phyloP scores from a whole-genome alignment of 2,329 filamentous ascomycete species.

The Curvularia lunata region DNA sequence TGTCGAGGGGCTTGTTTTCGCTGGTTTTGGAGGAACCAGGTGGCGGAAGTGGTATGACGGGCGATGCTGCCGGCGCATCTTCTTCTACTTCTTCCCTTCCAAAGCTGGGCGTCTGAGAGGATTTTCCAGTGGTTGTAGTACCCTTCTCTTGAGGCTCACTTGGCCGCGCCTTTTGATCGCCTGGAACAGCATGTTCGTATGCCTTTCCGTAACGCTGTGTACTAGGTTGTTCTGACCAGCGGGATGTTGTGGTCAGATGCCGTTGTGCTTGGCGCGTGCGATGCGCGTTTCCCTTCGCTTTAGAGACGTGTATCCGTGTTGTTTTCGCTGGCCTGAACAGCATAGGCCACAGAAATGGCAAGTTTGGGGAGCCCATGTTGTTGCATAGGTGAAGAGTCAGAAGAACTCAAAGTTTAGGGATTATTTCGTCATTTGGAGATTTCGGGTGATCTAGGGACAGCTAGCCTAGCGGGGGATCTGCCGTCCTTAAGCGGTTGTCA shows the following conservation, averaged over 20 bases:
- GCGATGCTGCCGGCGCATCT: slow-evolving; percentile 24
- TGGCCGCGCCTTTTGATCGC: slow-evolving; percentile 26
- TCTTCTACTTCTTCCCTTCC: slow-evolving; percentile 38
- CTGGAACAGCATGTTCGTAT: slow-evolving; percentile 53
- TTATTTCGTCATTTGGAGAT: slow-evolving; percentile 14
- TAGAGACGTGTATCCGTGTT: slow-evolving; percentile 26
- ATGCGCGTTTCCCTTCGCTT: slow-evolving; percentile 14
- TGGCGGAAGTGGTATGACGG: slow-evolving; percentile 17
- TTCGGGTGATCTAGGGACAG: slow-evolving; percentile 17
- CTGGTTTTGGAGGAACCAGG: slow-evolving; percentile 33
- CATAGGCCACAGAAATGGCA: slow-evolving; percentile 57
- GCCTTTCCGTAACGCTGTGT: slow-evolving; percentile 57
- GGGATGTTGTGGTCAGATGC: slow-evolving; percentile 40
- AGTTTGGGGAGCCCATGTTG: slow-evolving; percentile 52
- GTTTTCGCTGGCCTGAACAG: slow-evolving; percentile 47
- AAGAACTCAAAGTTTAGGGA: slow-evolving; percentile 6
- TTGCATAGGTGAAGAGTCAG: slow-evolving; percentile 6
- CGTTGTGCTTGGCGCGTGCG: slow-evolving; percentile 25
- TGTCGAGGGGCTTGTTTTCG: slow-evolving; percentile 48
- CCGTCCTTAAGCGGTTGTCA: slow-evolving; percentile 19
- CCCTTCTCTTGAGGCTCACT: slow-evolving; percentile 15
- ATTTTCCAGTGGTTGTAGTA: slow-evolving; percentile 10
- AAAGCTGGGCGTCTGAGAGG: slow-evolving; percentile 16
- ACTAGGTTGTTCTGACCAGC: slow-evolving; percentile 37
- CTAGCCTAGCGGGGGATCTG: slow-evolving; percentile 22